Base-by-base conservation (phyloP, 176 grass and related monocot genomes). In the Oryza nivara region DNA sequence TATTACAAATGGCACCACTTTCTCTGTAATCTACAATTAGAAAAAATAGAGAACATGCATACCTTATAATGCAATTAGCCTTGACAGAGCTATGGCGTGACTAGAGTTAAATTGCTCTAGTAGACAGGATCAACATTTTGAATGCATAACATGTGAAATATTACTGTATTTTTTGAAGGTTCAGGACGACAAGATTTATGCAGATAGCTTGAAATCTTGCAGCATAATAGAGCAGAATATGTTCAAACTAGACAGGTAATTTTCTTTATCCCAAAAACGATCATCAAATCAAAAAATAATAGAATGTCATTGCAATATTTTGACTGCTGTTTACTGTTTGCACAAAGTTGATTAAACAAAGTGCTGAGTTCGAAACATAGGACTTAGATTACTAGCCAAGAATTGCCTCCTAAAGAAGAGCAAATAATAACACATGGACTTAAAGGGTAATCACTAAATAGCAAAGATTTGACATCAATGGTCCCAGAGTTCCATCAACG, bases 81-180 rank as follows among this genome's bases (percentile, higher is more conserved):
- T 43, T 13, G 22, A 45, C 4, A 4, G 13, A 6, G 9, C 9
- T 70, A 70, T 41, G n/a, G 40, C 20, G 3, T 72, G 10, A 45
- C n/a, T 72, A 25, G 40, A 46, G 40, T 72, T 72, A 72, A n/a
- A 72, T 72, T 72, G 5, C n/a, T 40, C 40, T 20, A 72, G 12
- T 46, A 3, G 5, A 46, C 17, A 43, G 70, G 43, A 3, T 23
- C 2, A 20, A 41, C 41, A 72, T 0, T 14, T 2, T 11, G n/a
- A 25, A 72, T 9, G 23, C 22, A 72, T 4, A n/a, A 20, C 36
- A 71, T 44, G 36, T 43, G 35, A 38, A 9, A 2, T 22, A 5
- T 43, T 5, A n/a, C 38, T 0, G 8, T 41, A 19, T 40, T 70
- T 40, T 40, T 70, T 7, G 17, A 70, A 20, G 34, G 17, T 19